phyloP scores from a whole-genome alignment of 305 asterid species.

The Solanum hybrid region DNA sequence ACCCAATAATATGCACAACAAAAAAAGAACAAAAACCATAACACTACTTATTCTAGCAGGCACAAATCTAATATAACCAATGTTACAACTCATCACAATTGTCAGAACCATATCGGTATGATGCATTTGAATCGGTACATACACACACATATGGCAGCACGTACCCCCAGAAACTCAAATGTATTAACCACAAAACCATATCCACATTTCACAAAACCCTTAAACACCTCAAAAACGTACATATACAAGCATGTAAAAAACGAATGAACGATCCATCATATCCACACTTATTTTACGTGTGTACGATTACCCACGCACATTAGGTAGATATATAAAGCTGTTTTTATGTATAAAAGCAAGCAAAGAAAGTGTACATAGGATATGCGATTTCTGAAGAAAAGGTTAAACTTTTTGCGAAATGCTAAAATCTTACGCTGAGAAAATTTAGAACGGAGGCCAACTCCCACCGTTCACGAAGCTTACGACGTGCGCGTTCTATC shows the following conservation, averaged over 20 bases:
- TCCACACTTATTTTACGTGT: neutral
- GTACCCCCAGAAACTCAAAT: neutral
- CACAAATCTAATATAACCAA: neutral
- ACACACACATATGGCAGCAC: neutral
- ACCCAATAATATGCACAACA: neutral
- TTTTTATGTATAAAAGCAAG: neutral
- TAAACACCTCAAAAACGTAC: neutral
- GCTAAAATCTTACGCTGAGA: slow-evolving; percentile 40
- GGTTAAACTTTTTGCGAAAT: neutral
- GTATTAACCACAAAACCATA: neutral
- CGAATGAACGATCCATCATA: neutral
- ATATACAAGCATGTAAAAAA: neutral
- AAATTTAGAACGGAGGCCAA: slow-evolving; percentile 90
- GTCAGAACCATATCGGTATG: neutral
- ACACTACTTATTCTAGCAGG: neutral
- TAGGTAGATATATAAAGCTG: neutral
- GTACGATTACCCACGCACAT: neutral
- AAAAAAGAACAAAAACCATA: neutral
- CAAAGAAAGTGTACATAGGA: neutral
- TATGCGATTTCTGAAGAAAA: neutral
- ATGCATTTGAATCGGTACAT: neutral
- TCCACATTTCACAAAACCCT: neutral
- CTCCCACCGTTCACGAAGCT: slow-evolving; percentile 84
- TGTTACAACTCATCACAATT: neutral
- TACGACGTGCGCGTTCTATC: slow-evolving; percentile 24